Percentiles rank a stretch among this genome's conserved stretches.
Evolutionary conservation across 257 asterid species (phyloP).

Genomic region (Rhazya stricta): DNA sequence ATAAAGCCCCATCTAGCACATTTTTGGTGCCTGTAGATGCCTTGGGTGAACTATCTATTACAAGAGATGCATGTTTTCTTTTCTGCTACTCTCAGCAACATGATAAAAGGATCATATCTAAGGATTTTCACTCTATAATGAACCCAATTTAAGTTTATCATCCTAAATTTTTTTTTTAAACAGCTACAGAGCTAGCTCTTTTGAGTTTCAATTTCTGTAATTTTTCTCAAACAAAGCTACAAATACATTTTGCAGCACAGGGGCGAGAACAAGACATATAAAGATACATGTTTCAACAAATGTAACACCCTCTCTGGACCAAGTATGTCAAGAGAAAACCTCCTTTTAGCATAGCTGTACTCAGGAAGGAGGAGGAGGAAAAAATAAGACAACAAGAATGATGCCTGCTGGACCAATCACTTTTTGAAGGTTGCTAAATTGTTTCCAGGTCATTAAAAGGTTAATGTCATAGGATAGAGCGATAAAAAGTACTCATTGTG

Average conservation of each 20-base stretch:
- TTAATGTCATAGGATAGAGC: neutral
- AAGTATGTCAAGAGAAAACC: neutral
- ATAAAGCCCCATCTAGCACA: neutral
- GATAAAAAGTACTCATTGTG: neutral
- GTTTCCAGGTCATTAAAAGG: neutral
- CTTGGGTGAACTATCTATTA: neutral
- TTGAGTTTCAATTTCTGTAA: neutral
- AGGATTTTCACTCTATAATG: neutral
- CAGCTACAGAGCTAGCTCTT: neutral
- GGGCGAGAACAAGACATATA: neutral
- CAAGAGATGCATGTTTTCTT: neutral
- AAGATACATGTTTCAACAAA: neutral
- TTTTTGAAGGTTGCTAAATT: neutral
- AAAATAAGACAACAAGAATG: neutral
- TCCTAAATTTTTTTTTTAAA: neutral
- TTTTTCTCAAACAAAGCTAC: neutral
- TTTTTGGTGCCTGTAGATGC: neutral
- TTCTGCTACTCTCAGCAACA: neutral
- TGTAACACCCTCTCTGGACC: neutral
- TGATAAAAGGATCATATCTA: neutral
- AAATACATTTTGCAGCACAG: neutral
- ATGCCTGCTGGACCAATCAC: neutral
- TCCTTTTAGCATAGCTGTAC: neutral
- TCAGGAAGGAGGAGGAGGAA: neutral
- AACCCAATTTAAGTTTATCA: neutral